Evolutionary conservation across 768 basidiomycete species (phyloP), one percentile per base, ranked within the genome.

Genomic region (Amanita molliuscula): DNA sequence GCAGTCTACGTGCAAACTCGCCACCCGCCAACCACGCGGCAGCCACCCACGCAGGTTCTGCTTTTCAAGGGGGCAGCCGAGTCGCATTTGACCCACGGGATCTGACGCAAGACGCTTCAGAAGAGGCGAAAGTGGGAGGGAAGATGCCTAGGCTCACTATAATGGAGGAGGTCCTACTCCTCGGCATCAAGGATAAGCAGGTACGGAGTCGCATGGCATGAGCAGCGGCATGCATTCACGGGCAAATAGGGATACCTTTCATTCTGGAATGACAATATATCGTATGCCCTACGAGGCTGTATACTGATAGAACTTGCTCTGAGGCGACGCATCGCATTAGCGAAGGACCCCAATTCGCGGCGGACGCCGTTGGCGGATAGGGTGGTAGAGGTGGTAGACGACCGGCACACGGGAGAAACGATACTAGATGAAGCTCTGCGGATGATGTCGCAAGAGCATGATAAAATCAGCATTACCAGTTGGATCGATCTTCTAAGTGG

Each of bases 181-280:
- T 99, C 10, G 96, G 96, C 3, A 70, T 99, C 51, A 97, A 98
- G 65, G 96, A 98, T 69, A 94, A 93, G 62, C 92, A 95, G 72
- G 92, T 92, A 58, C 18, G 75, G 68, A 23, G 44, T 9, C 34
- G 35, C 7, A 8, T 44, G 9, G 15, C 23, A 15, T 18, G 28
- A 44, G 15, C n/a, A 9, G 18, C 6, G 28, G 13, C 23, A 18
- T 44, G 1, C n/a, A 21, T 26, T 26, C 21, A 44, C 10, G 42
- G 10, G 16, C n/a, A 26, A 29, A 29, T 46, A 74, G 70, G 94
- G 94, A 31, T 96, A 98, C 66, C 80, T 98, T 34, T 95, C 92
- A 1, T 98, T 98, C 64, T 98, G 95, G 95, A 98, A 98, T 69
- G 95, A 99, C 74, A 98, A 97, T 68, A 99, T 99, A 57, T 96